These are phyloP conservation scores for Pichia sp. DNA, from an alignment of 1,139 yeast genomes.

Conservation along the genomic window DNA sequence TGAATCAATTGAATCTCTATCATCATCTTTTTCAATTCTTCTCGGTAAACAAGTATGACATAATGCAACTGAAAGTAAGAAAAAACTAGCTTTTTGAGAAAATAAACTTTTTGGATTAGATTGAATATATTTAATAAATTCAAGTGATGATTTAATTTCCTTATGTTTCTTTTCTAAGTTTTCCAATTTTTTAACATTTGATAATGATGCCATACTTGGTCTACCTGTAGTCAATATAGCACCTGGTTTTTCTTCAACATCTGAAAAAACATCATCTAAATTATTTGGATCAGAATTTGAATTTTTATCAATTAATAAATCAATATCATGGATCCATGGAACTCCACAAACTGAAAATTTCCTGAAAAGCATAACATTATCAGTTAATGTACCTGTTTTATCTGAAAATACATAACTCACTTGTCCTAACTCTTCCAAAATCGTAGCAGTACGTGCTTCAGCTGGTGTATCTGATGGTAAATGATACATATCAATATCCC, in stretches of 20 bases:
- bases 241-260: constrained; percentile 22
- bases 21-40: constrained; percentile 22
- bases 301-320: constrained; percentile 32
- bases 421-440: constrained; percentile 94
- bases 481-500: constrained; percentile 94
- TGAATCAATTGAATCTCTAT: constrained; percentile 19
- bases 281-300: constrained; percentile 17
- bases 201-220: constrained; percentile 45
- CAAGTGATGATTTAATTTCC: constrained; percentile 45
- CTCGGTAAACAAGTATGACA: constrained; percentile 90
- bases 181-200: constrained; percentile 24
- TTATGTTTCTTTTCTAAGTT: constrained; percentile 6
- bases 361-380: constrained; percentile 79
- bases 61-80: constrained; percentile 72
- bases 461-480: constrained; percentile 81
- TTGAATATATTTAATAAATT: constrained; percentile 65
- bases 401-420: constrained; percentile 93
- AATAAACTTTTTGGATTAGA: constrained; percentile 63
- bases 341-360: constrained; percentile 82
- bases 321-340: constrained; percentile 82
- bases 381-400: constrained; percentile 95
- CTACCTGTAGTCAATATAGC: constrained; percentile 39
- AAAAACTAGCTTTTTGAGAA: constrained; percentile 69
- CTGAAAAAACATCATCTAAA: constrained; percentile 11
- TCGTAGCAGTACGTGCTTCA: constrained; percentile 91